Percentiles rank a stretch among this genome's conserved stretches.
These are phyloP conservation scores for Thecaphora thlaspeos DNA, from an alignment of 1,284 basidiomycete species.

Conservation along the genomic window DNA sequence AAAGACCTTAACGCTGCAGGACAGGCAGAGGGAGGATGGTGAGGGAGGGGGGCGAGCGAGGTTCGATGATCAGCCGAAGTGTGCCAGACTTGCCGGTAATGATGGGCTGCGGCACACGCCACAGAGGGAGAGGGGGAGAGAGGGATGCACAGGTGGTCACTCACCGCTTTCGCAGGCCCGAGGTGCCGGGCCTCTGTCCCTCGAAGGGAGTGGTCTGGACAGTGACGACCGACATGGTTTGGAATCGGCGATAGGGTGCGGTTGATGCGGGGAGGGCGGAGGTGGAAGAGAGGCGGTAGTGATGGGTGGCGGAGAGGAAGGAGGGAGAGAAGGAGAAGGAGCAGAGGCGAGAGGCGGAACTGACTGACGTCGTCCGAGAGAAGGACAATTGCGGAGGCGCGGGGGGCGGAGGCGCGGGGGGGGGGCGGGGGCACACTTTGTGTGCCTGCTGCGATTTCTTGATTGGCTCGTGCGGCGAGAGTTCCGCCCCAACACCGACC, in stretches of 20 bases:
- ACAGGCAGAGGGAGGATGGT: neutral
- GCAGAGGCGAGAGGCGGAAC: no score
- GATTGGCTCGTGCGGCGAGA: no score
- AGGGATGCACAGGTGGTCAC: constrained; percentile 4
- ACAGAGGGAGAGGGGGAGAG: constrained; percentile 1
- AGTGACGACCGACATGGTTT: constrained; percentile 44
- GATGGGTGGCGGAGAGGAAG: no score
- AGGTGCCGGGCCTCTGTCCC: constrained; percentile 58
- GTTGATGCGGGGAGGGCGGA: neutral
- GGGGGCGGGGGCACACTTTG: no score
- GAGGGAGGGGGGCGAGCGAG: neutral
- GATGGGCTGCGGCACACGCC: no score
- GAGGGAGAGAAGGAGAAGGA: no score
- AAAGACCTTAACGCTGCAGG: constrained; percentile 55
- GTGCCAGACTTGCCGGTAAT: no score
- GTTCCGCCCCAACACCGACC: no score
- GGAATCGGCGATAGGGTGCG: neutral
- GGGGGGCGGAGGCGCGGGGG: no score
- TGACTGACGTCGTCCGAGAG: no score
- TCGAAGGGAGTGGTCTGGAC: constrained; percentile 55
- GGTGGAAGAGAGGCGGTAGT: neutral
- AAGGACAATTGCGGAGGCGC: no score
- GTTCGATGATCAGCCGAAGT: constrained; percentile 1
- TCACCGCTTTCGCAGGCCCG: constrained; percentile 53
- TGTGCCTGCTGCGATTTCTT: no score